Evolutionary conservation across 169 alveolate genomes (phyloP).

Genomic region (Plasmodium sp.): DNA sequence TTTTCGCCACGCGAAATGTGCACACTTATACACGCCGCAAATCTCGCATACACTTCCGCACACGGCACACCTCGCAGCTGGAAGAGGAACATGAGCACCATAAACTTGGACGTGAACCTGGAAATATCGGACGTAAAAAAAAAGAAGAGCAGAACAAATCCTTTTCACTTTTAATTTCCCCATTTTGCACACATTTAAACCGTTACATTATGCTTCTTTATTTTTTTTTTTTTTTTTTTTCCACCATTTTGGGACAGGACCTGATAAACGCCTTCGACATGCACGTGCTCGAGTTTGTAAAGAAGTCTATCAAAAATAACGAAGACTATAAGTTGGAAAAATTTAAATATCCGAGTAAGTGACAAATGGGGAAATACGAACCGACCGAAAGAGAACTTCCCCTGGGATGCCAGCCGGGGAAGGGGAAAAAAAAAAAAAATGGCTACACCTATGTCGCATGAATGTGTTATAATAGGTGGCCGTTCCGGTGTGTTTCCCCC

Average conservation of each 20-base stretch:
- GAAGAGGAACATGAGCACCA: constrained; percentile 62
- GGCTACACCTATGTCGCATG: not conserved
- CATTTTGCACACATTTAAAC: not conserved
- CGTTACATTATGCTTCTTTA: not conserved
- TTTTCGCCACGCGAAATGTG: not conserved
- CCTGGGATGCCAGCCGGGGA: not conserved
- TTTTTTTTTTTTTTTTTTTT: not conserved
- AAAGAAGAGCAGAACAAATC: not conserved
- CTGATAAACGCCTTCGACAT: constrained; percentile 51
- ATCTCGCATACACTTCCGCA: not conserved
- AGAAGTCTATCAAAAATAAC: constrained; percentile 41
- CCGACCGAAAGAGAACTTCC: not conserved
- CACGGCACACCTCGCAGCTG: not conserved
- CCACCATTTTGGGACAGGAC: constrained; percentile 4
- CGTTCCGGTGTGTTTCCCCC: not conserved
- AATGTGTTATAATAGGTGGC: not conserved
- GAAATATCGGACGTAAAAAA: constrained; percentile 45
- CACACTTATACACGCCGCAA: not conserved
- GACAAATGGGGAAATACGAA: not conserved
- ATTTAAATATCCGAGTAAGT: constrained; percentile 68
- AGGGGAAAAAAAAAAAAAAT: not conserved
- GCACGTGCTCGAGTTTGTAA: constrained; percentile 45
- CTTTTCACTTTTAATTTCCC: not conserved
- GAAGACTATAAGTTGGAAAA: constrained; percentile 58
- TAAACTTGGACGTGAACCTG: constrained; percentile 15